Percentiles rank a stretch among this genome's conserved stretches.
Evolutionary conservation across 257 asterid species (phyloP).

Genomic region (Nicotiana knightiana): DNA sequence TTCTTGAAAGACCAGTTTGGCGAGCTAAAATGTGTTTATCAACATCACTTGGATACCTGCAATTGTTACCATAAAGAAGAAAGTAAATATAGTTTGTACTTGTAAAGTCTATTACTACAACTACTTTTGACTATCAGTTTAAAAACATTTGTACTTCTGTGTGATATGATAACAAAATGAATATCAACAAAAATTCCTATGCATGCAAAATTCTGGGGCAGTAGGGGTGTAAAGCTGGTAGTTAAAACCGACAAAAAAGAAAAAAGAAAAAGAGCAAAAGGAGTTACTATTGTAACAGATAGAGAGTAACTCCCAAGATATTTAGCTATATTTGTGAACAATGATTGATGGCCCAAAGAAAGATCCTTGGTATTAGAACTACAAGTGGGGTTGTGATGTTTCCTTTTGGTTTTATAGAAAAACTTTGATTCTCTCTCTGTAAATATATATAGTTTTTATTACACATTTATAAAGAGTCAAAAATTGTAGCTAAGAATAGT

Average conservation of each 20-base stretch:
- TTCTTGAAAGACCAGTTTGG: conserved; percentile 96
- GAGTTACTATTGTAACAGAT: conserved; percentile 8
- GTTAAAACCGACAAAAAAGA: background rate
- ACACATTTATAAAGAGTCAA: background rate
- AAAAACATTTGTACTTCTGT: background rate
- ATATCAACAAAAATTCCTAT: background rate
- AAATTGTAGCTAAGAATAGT: too few species aligned
- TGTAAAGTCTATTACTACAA: background rate
- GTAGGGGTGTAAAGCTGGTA: background rate
- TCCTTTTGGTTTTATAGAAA: background rate
- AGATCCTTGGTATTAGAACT: conserved; percentile 16
- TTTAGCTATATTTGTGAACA: conserved; percentile 20
- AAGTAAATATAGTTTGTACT: conserved; percentile 1
- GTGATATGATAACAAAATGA: background rate
- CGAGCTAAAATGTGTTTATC: conserved; percentile 95
- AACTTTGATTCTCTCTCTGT: conserved; percentile 13
- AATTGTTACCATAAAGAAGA: conserved; percentile 1
- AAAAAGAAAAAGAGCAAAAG: background rate
- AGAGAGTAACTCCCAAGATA: conserved; percentile 28
- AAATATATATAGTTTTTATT: conserved; percentile 9
- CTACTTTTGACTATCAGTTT: background rate
- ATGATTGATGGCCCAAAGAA: conserved; percentile 31
- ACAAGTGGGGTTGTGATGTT: conserved; percentile 13
- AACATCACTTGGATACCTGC: conserved; percentile 98
- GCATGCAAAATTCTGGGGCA: background rate